Base-by-base conservation (phyloP, 2,329 filamentous ascomycete genomes). In the Fusarium redolens region DNA sequence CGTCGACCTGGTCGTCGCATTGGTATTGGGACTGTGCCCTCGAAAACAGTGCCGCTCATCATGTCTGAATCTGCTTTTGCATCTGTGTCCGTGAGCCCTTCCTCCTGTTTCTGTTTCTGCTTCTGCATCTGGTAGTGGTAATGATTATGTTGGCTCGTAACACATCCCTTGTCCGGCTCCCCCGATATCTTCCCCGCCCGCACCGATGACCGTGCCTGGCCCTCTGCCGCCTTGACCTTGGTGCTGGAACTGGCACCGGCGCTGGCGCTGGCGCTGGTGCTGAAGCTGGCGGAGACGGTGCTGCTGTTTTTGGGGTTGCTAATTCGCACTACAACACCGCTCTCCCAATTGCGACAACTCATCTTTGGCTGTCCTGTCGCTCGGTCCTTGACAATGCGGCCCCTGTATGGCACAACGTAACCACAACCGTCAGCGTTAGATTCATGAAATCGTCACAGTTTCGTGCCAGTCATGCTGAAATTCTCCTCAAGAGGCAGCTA, bases 301-400 rank as follows among this genome's bases (percentile, higher is more conserved):
- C 55, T 72, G 52, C 69, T 71, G 68, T 45, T 72, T 52, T 64
- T 71, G 62, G 54, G 44, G 57, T 45, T 62, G 63, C 78, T 76
- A 30, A 93, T 85, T 14, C 91, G 90, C 44, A 98, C 80, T 30
- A 98, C 76, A 3, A 99, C 93, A 40, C 96, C 96, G 78, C 95
- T 97, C 83, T 98, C 96, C 95, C 96, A 98, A 81, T 98, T 99
- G 61, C 93, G 91, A 81, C 93, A 95, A 70, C 89, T 95, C 71
- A 98, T 86, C 81, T 94, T 97, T 17, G 90, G 89, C 69, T 88
- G 82, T 69, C 91, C 91, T 5, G 89, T 92, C 12, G 80, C 82
- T 74, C 88, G 90, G 76, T 97, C 92, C 77, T 91, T 91, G 60
- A 91, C 89, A 35, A 97, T 82, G 51, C 91, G 91, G 28, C 96